Conservation (phyloP, 352 stramenopile genomes). For the Pythium brassicae region DNA sequence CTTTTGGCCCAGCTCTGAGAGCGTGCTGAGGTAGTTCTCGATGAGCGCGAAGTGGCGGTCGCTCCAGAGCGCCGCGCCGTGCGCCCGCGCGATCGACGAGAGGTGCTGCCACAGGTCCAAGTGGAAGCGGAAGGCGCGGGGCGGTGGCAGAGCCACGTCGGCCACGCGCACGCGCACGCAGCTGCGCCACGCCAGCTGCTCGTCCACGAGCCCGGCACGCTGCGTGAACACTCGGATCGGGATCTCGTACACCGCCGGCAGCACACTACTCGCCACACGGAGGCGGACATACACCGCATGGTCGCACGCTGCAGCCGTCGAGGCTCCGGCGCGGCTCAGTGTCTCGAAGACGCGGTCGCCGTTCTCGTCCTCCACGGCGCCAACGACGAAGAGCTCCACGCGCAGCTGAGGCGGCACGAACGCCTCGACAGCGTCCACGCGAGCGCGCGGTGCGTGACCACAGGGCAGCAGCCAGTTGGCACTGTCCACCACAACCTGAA, state of each 20-base stretch:
- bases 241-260: constrained; percentile 56
- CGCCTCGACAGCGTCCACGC: constrained; percentile 45
- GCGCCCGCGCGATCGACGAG: constrained; percentile 48
- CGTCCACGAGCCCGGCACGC: constrained; percentile 52
- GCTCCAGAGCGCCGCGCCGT: constrained; percentile 55
- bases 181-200: constrained; percentile 63
- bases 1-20: constrained; percentile 68
- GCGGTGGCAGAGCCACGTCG: constrained; percentile 40
- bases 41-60: constrained; percentile 66
- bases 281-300: constrained; percentile 62
- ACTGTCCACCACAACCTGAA: constrained; percentile 43
- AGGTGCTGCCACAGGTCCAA: constrained; percentile 79
- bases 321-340: constrained; percentile 34
- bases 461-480: constrained; percentile 55
- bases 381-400: constrained; percentile 51
- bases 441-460: constrained; percentile 51
- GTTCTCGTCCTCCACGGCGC: constrained; percentile 58
- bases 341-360: constrained; percentile 55
- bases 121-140: constrained; percentile 54
- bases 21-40: constrained; percentile 49
- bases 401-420: constrained; percentile 49
- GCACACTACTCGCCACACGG: constrained; percentile 26
- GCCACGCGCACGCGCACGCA: constrained; percentile 47
- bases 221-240: constrained; percentile 66
- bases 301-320: constrained; percentile 20